Conservation (phyloP, 495 filamentous ascomycete genomes). For the Pyrenopolyporus hunteri region DNA sequence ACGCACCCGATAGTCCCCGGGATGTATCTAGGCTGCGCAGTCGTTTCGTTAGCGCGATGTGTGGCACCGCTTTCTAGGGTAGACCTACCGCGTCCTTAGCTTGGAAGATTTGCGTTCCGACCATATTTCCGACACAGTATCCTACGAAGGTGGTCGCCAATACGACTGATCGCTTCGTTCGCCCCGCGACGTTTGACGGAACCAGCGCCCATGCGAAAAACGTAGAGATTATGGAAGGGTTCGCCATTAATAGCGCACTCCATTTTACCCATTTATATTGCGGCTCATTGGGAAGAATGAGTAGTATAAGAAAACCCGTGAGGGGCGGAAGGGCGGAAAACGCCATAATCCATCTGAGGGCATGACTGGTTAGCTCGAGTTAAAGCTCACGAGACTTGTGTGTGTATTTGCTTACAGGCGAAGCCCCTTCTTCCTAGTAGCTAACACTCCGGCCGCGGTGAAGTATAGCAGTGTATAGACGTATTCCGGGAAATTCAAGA, state of each 20-base stretch:
- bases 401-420: constrained; percentile 19
- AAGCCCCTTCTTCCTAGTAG: constrained; percentile 20
- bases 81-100: constrained; percentile 51
- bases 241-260: constrained; percentile 32
- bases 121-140: constrained; percentile 60
- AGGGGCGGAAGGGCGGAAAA: constrained; percentile 28
- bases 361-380: neutral
- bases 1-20: constrained; percentile 20
- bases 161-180: constrained; percentile 37
- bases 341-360: constrained; percentile 34
- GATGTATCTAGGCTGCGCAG: constrained; percentile 29
- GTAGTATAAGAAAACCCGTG: constrained; percentile 30
- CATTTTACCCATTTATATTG: constrained; percentile 40
- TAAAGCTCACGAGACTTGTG: neutral
- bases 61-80: neutral
- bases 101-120: constrained; percentile 61
- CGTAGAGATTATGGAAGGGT: constrained; percentile 13
- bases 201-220: constrained; percentile 39
- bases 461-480: constrained; percentile 13
- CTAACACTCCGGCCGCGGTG: constrained; percentile 5
- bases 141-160: constrained; percentile 47
- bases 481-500: constrained; percentile 29
- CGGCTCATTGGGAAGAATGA: constrained; percentile 31
- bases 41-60: neutral
- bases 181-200: constrained; percentile 37